These are phyloP conservation scores for Fraxinus cuspidata DNA, from an alignment of 257 asterid species.

Conservation along the genomic window DNA sequence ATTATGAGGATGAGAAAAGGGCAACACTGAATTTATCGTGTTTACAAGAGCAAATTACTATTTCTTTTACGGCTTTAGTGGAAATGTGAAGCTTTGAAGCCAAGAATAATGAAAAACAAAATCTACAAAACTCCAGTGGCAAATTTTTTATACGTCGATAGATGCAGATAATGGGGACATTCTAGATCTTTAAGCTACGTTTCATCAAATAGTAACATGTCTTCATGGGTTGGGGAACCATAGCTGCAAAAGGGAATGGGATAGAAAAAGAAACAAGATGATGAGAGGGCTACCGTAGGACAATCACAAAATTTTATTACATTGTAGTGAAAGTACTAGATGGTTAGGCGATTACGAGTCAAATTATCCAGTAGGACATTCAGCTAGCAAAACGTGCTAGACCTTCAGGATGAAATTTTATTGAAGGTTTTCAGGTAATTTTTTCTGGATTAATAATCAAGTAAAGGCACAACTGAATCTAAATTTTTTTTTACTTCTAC, in stretches of 20 bases:
- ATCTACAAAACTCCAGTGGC: background rate
- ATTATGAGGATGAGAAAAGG: background rate
- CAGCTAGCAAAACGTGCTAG: background rate
- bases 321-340: background rate
- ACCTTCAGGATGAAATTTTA: background rate
- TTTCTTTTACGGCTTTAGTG: background rate
- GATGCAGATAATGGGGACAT: background rate
- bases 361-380: background rate
- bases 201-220: background rate
- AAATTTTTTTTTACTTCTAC: background rate
- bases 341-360: background rate
- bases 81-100: background rate
- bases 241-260: background rate
- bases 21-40: background rate
- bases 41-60: background rate
- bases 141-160: background rate
- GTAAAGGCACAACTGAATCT: background rate
- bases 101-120: background rate
- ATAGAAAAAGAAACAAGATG: background rate
- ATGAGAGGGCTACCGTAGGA: background rate
- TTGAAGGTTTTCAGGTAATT: background rate
- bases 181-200: background rate
- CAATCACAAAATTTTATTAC: background rate
- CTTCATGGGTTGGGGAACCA: background rate
- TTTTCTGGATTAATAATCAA: background rate